Evolutionary conservation across 208 protist genomes (phyloP).

Genomic region (Trypanosoma melophagium): DNA sequence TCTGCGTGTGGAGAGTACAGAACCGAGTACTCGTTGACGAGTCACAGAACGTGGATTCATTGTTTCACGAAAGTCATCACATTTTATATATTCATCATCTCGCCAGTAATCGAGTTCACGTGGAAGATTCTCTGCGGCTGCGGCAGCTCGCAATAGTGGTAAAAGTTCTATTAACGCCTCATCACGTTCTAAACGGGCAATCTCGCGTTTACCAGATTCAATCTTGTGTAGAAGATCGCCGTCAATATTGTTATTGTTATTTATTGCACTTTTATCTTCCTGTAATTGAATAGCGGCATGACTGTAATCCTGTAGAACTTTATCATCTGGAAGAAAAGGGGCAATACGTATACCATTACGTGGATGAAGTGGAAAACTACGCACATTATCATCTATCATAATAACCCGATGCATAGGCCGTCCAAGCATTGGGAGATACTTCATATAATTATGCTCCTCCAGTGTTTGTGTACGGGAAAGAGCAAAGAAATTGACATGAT

Average conservation of each 20-base stretch:
- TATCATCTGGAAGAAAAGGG: constrained; percentile 57
- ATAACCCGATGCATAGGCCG: constrained; percentile 55
- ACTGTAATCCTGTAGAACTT: constrained; percentile 48
- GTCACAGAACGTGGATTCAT: constrained; percentile 64
- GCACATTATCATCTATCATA: constrained; percentile 87
- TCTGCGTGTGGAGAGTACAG: constrained; percentile 34
- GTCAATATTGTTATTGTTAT: too few relatives aligned
- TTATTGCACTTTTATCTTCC: not conserved
- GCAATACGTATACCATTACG: constrained; percentile 74
- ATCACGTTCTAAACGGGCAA: constrained; percentile 51
- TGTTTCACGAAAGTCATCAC: constrained; percentile 79
- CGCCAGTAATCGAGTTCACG: constrained; percentile 84
- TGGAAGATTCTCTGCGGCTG: constrained; percentile 47
- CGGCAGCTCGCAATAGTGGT: constrained; percentile 64
- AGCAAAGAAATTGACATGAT: constrained; percentile 80
- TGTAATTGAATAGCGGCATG: constrained; percentile 33
- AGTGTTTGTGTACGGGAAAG: constrained; percentile 84
- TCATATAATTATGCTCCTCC: constrained; percentile 76
- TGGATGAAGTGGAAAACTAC: constrained; percentile 85
- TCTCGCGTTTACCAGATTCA: constrained; percentile 40
- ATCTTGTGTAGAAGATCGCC: too few relatives aligned
- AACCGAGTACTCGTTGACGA: constrained; percentile 52
- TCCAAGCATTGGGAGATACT: constrained; percentile 88
- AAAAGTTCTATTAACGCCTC: constrained; percentile 64
- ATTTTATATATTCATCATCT: constrained; percentile 59